These are phyloP conservation scores for Chlorella vulgaris DNA, from an alignment of 139 green algal genomes.

Conservation along the genomic window DNA sequence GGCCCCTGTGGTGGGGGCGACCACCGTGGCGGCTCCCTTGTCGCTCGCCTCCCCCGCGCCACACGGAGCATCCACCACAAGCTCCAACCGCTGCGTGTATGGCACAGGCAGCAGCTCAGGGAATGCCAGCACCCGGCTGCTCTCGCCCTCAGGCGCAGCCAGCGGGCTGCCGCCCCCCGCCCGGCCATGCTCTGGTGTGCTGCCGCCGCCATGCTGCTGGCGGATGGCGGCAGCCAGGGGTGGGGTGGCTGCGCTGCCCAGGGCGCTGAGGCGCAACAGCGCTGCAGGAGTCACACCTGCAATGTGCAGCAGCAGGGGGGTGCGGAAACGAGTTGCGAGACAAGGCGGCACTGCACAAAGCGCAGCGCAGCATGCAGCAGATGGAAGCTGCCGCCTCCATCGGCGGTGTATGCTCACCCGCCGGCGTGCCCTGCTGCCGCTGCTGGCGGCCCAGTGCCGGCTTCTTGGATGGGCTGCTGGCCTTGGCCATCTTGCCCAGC, in stretches of 20 bases:
- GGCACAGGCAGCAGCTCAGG: constrained; percentile 45
- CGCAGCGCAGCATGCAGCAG: neutral
- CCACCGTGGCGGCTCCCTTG: neutral
- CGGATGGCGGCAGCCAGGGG: constrained; percentile 10
- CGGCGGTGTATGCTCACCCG: neutral
- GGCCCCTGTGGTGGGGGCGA: neutral
- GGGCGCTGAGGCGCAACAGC: constrained; percentile 5
- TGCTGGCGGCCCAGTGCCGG: neutral
- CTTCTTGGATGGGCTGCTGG: constrained; percentile 10
- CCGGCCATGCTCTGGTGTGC: no score
- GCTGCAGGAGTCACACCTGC: neutral
- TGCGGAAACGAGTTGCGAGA: neutral
- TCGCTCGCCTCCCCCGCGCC: neutral
- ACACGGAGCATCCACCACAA: neutral
- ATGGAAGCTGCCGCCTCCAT: no score
- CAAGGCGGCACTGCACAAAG: neutral
- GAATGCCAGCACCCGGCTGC: constrained; percentile 4
- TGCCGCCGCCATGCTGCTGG: neutral
- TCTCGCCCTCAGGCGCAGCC: constrained; percentile 7
- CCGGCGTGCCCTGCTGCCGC: neutral
- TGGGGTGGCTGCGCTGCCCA: neutral
- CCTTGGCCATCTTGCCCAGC: constrained; percentile 33
- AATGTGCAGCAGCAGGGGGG: neutral
- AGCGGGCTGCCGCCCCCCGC: neutral
- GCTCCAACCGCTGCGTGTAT: constrained; percentile 58